A percentile compares a stretch with the other conserved stretches of the same genome.
phyloP scores from a whole-genome alignment of 2,329 filamentous ascomycete genomes.

The Colletotrichum camelliae region DNA sequence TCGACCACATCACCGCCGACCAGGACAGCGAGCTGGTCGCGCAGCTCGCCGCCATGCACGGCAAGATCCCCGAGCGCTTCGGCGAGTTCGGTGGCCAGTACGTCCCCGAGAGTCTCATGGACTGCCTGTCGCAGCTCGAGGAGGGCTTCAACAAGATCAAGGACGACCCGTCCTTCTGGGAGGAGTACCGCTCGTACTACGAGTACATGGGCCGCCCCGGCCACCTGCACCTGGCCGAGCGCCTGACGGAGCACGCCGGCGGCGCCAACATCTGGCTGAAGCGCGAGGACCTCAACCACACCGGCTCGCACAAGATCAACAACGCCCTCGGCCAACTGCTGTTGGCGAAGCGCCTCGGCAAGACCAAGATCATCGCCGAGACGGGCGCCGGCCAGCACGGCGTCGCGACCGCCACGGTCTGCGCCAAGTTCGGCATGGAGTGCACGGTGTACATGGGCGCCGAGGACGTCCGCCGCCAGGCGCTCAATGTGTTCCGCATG shows the following conservation, averaged over 20 bases:
- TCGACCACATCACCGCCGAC: constrained; percentile 68
- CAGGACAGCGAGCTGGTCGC: constrained; percentile 71
- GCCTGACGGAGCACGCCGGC: constrained; percentile 85
- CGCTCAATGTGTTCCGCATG: constrained; percentile 98
- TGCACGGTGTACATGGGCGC: constrained; percentile 99
- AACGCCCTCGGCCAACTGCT: constrained; percentile 95
- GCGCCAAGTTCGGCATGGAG: constrained; percentile 97
- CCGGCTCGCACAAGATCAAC: constrained; percentile 99
- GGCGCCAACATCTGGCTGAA: constrained; percentile 98
- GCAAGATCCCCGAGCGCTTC: constrained; percentile 82
- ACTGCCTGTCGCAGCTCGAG: constrained; percentile 90
- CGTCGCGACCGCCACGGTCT: constrained; percentile 96
- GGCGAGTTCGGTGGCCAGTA: constrained; percentile 98
- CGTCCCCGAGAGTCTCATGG: constrained; percentile 97
- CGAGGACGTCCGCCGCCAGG: constrained; percentile 94
- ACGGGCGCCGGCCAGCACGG: constrained; percentile 98
- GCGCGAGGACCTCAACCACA: constrained; percentile 97
- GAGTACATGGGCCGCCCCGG: constrained; percentile 96
- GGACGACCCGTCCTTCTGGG: constrained; percentile 92
- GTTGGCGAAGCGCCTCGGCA: constrained; percentile 83
- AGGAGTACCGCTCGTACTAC: constrained; percentile 95
- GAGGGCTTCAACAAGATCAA: constrained; percentile 87
- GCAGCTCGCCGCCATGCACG: constrained; percentile 83
- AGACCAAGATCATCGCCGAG: constrained; percentile 97
- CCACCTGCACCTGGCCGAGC: constrained; percentile 86